phyloP scores from a whole-genome alignment of 1,284 basidiomycete genomes.

The Anthracocystis panici-leucophaei region DNA sequence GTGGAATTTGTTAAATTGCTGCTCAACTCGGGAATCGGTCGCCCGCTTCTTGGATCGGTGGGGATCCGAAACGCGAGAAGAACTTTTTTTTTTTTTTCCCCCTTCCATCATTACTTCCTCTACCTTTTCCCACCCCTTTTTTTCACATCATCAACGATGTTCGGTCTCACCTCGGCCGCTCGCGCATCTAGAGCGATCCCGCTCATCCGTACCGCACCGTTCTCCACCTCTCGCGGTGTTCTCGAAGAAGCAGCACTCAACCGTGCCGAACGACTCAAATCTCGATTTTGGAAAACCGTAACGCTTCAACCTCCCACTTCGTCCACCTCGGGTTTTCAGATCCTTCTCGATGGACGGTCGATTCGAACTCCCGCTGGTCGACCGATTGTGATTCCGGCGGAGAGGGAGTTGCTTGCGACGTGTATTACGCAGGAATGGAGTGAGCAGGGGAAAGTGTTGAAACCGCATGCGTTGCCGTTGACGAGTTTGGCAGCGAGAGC shows the following conservation, averaged over 20 bases:
- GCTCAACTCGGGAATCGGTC: too few species aligned
- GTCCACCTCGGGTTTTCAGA: conserved; percentile 71
- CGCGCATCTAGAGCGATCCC: neutral
- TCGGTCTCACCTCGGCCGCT: neutral
- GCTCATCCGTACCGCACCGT: neutral
- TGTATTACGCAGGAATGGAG: conserved; percentile 97
- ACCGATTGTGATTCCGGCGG: conserved; percentile 78
- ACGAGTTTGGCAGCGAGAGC: conserved; percentile 86
- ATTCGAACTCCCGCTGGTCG: conserved; percentile 89
- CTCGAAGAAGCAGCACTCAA: conserved; percentile 33
- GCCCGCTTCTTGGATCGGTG: too few species aligned
- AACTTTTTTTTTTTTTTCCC: neutral
- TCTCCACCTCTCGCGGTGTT: neutral
- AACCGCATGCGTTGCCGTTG: conserved; percentile 90
- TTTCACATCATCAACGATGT: neutral
- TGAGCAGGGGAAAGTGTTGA: conserved; percentile 85
- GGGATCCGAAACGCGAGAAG: too few species aligned
- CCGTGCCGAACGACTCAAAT: conserved; percentile 45
- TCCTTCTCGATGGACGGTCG: conserved; percentile 85
- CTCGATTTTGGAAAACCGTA: conserved; percentile 62
- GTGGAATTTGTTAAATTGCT: too few species aligned
- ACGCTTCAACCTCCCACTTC: conserved; percentile 23
- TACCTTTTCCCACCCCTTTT: neutral
- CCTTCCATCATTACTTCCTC: neutral
- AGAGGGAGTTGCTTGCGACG: conserved; percentile 80